Evolutionary conservation across 768 basidiomycete species (phyloP), one percentile per base, ranked within the genome.

Genomic region (Butyriboletus loyo): DNA sequence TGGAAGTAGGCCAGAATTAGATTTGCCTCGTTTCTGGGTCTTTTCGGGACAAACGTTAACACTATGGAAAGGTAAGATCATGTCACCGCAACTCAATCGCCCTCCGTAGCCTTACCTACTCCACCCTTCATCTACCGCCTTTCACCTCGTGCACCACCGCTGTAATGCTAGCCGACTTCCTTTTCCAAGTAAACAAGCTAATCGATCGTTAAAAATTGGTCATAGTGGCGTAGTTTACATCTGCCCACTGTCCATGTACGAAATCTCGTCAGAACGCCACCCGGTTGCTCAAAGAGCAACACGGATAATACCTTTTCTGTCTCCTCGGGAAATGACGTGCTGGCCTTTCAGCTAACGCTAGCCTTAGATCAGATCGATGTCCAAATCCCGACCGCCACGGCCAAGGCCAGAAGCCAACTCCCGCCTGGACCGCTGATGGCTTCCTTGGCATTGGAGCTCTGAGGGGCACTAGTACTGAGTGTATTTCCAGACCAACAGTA

Each of bases 401-500:
- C 46, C 47, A 60, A 42, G 34, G 46, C 30, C 53, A 52, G 34
- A 40, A 34, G 25, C 31, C 59, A 50, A 8, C 46, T 7, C n/a
- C 19, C 37, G n/a, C 45, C 35, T 32, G 27, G n/a, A 38, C 52
- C 46, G 43, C 41, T 19, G 15, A 46, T 19, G 4, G 22, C 11
- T 10, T n/a, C 21, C 3, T 28, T 14, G 7, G 35, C 41, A 2
- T 22, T 10, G 9, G 53, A 45, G 19, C 4, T 53, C 36, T 13
- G 36, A 22, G 25, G 15, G 11, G 7, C 7, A 5, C 21, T 24
- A 4, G 32, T 35, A 2, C 32, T 7, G 8, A 37, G 11, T 4
- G 46, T 54, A 34, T 52, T 58, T 15, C 55, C 62, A 31, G 45
- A 15, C 70, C 67, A 72, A 39, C 71, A 72, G 35, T 72, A 72